These are phyloP conservation scores for Alternaria ethzedia DNA, from an alignment of 2,329 filamentous ascomycete genomes.

Conservation along the genomic window DNA sequence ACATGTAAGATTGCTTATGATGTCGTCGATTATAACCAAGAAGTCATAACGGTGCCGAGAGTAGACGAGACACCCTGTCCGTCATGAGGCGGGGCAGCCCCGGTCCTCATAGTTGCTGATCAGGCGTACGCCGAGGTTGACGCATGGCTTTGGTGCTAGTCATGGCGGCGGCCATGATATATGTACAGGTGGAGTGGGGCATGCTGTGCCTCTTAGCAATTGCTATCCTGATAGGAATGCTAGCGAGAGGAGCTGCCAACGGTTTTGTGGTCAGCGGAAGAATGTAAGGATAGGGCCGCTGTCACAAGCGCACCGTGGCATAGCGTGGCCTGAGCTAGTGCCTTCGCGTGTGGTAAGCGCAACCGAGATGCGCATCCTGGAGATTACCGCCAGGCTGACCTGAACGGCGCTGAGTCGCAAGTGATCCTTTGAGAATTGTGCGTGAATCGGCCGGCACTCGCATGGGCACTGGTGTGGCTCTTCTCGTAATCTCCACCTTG, in stretches of 20 bases:
- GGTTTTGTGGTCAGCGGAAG: constrained; percentile 2
- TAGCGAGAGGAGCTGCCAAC: background rate
- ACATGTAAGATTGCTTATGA: constrained; percentile 1
- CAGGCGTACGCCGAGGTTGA: background rate
- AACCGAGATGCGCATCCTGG: constrained; percentile 11
- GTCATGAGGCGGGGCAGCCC: constrained; percentile 5
- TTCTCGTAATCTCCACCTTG: background rate
- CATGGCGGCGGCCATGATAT: background rate
- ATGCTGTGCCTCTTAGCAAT: constrained; percentile 2
- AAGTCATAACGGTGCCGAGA: constrained; percentile 1
- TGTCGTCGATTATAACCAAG: background rate
- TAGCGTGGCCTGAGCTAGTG: constrained; percentile 6
- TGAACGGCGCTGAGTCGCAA: background rate
- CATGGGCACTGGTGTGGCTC: background rate
- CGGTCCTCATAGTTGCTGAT: constrained; percentile 1
- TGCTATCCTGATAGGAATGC: background rate
- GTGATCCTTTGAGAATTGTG: background rate
- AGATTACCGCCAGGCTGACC: constrained; percentile 11
- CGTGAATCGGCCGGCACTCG: background rate
- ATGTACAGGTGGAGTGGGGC: constrained; percentile 3
- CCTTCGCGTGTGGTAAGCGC: constrained; percentile 13
- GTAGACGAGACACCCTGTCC: background rate
- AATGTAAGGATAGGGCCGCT: constrained; percentile 9
- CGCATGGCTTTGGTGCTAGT: background rate
- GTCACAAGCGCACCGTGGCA: constrained; percentile 10